Base-by-base conservation (phyloP, 495 filamentous ascomycete genomes). In the Penicillium cataractarum region DNA sequence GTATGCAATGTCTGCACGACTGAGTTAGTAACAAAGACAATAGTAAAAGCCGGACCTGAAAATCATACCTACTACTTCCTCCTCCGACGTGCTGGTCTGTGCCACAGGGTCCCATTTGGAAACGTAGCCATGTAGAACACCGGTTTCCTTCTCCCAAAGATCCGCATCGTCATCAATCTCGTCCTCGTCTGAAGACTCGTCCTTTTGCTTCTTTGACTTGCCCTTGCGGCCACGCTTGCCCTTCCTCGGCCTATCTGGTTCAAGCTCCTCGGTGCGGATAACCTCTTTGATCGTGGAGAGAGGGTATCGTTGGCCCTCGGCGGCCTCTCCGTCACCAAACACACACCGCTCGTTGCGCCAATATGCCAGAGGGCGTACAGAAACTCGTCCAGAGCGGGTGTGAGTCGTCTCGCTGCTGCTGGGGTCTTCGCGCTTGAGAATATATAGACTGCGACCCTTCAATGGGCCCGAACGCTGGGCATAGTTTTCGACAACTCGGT, bases 281-380 rank as follows among this genome's bases (percentile, higher is more conserved):
- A 97, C 81, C 63, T 89, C 90, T 63, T 90, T 87, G 55, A 95
- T 86, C 6, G 79, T 84, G 0, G 86, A 85, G 42, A 93, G 68
- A 15, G 87, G 78, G 60, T 86, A 86, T 52, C 82, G 69, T 62
- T 76, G 76, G 51, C 81, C 80, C 48, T 83, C 80, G 13, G 74
- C 76, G 19, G 79, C 78, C 55, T 80, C 80, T 32, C 82, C 83
- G 61, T 89, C 82, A 12, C 84, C 86, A 71, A 87, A 92, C 3
- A 92, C 82, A 57, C 89, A 82, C 26, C 84, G 84, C 69, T 98
- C 95, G 58, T 92, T 91, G 56, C 86, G 87, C 95, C 95, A 98
- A 71, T 81, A 94, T 39, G 88, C 86, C n/a, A 97, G 74, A 7
- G 95, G 95, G 62, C 89, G 86, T 58, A 93, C 83, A 15, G 81